Percentiles rank a stretch among this genome's conserved stretches.
Conservation (phyloP, 345 rosid genomes). For the Ceriops decandra region DNA sequence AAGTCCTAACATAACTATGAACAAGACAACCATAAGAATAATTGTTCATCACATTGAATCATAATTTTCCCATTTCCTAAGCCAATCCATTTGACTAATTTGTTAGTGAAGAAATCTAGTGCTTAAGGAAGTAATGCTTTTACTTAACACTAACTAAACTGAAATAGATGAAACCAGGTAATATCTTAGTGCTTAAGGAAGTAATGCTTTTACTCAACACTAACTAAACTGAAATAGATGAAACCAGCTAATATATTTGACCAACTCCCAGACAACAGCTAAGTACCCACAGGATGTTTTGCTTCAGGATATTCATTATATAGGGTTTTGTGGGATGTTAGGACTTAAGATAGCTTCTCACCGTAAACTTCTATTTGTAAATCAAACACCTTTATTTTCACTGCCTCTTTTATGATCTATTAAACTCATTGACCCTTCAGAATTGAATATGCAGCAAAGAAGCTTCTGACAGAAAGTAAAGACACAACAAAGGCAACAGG, state of each 20-base stretch:
- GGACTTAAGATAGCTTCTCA: background rate
- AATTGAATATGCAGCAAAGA: background rate
- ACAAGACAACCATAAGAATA: no score
- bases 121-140: background rate
- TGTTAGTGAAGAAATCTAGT: background rate
- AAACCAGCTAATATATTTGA: background rate
- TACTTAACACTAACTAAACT: background rate
- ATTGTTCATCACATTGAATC: no score
- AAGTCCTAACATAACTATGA: no score
- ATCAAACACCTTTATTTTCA: background rate
- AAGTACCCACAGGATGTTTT: background rate
- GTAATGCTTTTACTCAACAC: background rate
- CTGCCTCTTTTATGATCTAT: background rate
- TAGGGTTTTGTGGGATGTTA: background rate
- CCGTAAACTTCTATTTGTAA: background rate
- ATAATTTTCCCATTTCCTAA: background rate
- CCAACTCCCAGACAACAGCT: background rate
- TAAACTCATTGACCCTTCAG: background rate
- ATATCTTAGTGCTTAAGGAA: background rate
- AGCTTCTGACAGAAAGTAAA: background rate
- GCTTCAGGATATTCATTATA: background rate
- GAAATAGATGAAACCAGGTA: background rate
- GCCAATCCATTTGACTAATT: background rate
- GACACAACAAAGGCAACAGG: background rate
- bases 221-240: background rate